These are phyloP conservation scores for Candida lessepsii DNA, from an alignment of 805 yeast genomes.

Conservation along the genomic window DNA sequence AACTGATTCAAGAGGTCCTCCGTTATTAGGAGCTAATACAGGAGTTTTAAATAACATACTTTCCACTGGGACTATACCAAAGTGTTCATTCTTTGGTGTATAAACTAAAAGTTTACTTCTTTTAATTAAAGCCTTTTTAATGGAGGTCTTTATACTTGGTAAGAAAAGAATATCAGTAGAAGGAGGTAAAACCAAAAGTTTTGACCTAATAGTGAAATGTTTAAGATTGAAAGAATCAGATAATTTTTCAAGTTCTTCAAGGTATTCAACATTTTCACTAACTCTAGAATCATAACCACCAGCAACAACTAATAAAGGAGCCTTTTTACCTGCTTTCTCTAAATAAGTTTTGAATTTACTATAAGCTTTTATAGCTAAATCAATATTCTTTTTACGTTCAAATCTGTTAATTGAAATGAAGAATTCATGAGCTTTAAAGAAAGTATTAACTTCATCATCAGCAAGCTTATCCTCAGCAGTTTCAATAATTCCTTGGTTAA, in stretches of 20 bases:
- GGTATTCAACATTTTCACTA: conserved; percentile 69
- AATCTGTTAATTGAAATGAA: conserved; percentile 84
- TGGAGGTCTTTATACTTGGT: conserved; percentile 70
- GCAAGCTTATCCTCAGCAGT: conserved; percentile 22
- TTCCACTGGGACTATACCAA: conserved; percentile 96
- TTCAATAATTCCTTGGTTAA: conserved; percentile 18
- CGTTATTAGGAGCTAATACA: conserved; percentile 81
- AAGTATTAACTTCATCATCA: conserved; percentile 30
- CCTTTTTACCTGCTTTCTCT: conserved; percentile 24
- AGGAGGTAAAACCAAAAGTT: conserved; percentile 32
- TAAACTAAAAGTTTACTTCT: conserved; percentile 65
- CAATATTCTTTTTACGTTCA: conserved; percentile 81
- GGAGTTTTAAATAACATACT: conserved; percentile 85
- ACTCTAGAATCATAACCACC: conserved; percentile 90
- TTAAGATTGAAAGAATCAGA: conserved; percentile 46
- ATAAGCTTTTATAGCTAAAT: conserved; percentile 71
- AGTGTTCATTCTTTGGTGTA: conserved; percentile 91
- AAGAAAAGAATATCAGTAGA: conserved; percentile 61
- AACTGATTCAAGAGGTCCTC: conserved; percentile 90
- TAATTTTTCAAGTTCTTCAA: conserved; percentile 55
- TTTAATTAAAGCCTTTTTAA: conserved; percentile 61
- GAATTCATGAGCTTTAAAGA: conserved; percentile 37
- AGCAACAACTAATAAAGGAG: conserved; percentile 63
- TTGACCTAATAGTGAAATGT: conserved; percentile 45
- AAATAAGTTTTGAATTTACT: conserved; percentile 37